These are phyloP conservation scores for Kodamaea arcana DNA, from an alignment of 1,139 yeast genomes.

Conservation along the genomic window DNA sequence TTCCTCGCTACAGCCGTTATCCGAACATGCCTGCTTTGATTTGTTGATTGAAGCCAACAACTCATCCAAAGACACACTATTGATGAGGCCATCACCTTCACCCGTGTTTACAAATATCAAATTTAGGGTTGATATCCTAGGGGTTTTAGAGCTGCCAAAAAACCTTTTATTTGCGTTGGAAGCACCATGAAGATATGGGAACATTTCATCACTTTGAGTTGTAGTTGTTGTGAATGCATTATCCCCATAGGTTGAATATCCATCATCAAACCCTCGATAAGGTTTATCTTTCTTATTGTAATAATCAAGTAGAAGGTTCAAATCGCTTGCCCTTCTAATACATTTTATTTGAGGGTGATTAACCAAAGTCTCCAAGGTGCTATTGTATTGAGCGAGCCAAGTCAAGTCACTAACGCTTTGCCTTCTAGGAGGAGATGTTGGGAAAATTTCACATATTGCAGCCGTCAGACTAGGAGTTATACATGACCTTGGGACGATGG, in stretches of 20 bases:
- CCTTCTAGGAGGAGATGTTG: constrained; percentile 8
- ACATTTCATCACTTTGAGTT: constrained; percentile 18
- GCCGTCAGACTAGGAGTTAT: constrained; percentile 13
- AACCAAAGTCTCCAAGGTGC: constrained; percentile 9
- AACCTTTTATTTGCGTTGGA: constrained; percentile 25
- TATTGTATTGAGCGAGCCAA: constrained; percentile 13
- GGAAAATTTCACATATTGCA: constrained; percentile 9
- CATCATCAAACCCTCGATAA: background rate
- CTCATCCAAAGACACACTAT: constrained; percentile 21
- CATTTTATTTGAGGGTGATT: constrained; percentile 9
- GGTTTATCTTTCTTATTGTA: constrained; percentile 18
- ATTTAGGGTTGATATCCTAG: constrained; percentile 12
- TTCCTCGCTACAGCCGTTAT: background rate
- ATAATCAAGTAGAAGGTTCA: constrained; percentile 22
- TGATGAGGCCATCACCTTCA: constrained; percentile 14
- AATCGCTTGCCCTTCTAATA: constrained; percentile 14
- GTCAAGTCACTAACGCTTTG: constrained; percentile 10
- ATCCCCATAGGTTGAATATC: too few relatives aligned
- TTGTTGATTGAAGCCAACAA: constrained; percentile 12
- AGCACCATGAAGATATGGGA: constrained; percentile 39
- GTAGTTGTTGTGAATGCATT: constrained; percentile 4
- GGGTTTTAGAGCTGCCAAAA: constrained; percentile 11
- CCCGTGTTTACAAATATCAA: constrained; percentile 17
- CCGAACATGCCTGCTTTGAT: background rate
- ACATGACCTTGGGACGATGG: constrained; percentile 15